A percentile compares a stretch with the other conserved stretches of the same genome.
Conservation (phyloP, 2,329 filamentous ascomycete genomes). For the Thermoascus crustaceus region DNA sequence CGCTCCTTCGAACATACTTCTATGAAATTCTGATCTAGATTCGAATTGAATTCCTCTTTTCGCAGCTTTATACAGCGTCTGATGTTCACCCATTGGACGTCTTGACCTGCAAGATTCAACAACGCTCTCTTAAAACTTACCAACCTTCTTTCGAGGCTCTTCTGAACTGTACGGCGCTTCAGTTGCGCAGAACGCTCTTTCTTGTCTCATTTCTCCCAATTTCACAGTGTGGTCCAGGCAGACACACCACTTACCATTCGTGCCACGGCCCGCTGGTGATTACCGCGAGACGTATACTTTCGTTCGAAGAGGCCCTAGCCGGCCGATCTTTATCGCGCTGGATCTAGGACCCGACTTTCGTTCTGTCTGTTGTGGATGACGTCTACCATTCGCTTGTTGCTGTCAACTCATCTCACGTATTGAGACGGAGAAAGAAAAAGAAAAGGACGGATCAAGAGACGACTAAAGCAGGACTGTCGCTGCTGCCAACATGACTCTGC, state of each 20-base stretch:
- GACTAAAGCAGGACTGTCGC: too few species aligned
- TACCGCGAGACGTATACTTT: background rate
- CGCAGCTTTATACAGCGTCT: background rate
- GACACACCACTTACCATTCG: conserved; percentile 1
- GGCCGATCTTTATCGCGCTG: background rate
- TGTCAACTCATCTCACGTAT: too few species aligned
- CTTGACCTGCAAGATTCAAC: background rate
- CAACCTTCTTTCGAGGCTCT: background rate
- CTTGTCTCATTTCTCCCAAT: background rate
- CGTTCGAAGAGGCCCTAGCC: background rate
- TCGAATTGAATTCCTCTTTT: background rate
- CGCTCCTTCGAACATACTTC: conserved; percentile 13
- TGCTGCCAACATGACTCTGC: too few species aligned
- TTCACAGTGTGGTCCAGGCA: conserved; percentile 3
- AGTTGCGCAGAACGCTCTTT: background rate
- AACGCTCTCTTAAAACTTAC: too few species aligned
- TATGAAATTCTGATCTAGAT: conserved; percentile 1
- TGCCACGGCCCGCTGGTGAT: background rate
- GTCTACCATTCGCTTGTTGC: background rate
- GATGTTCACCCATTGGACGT: background rate
- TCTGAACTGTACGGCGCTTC: background rate
- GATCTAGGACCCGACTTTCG: background rate
- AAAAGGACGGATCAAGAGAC: too few species aligned
- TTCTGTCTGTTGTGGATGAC: background rate
- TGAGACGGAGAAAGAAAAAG: too few species aligned